phyloP scores from a whole-genome alignment of 768 basidiomycete species.

The Glaciozyma martinii region DNA sequence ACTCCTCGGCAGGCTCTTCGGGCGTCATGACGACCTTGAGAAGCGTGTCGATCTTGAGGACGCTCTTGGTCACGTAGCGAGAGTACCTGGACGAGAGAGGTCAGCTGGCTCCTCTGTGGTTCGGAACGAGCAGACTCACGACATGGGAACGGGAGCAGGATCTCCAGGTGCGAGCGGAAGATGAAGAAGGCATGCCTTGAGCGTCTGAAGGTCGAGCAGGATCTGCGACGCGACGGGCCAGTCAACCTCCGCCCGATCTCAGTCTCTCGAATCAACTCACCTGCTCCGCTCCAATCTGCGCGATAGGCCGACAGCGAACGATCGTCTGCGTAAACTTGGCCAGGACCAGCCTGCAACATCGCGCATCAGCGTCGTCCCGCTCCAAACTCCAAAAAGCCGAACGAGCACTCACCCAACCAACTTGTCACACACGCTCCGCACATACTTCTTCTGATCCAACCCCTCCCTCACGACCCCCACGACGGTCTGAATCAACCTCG shows the following conservation, averaged over 20 bases:
- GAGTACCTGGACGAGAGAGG: slow-evolving; percentile 53
- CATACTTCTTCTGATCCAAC: slow-evolving; percentile 89
- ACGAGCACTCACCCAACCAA: slow-evolving; percentile 59
- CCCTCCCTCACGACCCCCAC: slow-evolving; percentile 66
- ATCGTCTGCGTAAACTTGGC: slow-evolving; percentile 80
- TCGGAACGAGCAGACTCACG: slow-evolving; percentile 31
- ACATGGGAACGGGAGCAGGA: slow-evolving; percentile 31
- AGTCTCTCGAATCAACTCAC: slow-evolving; percentile 40
- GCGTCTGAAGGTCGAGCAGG: slow-evolving; percentile 76
- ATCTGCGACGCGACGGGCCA: slow-evolving; percentile 47
- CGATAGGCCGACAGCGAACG: slow-evolving; percentile 80
- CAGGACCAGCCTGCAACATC: slow-evolving; percentile 57
- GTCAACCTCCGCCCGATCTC: not conserved
- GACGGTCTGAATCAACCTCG: slow-evolving; percentile 63
- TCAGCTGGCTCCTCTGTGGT: not conserved
- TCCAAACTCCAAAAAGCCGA: too few species aligned
- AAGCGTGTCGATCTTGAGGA: slow-evolving; percentile 74
- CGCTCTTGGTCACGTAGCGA: slow-evolving; percentile 68
- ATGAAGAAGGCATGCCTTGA: slow-evolving; percentile 72
- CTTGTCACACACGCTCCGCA: slow-evolving; percentile 85
- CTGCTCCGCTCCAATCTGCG: slow-evolving; percentile 93
- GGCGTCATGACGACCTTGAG: slow-evolving; percentile 94
- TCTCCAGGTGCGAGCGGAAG: slow-evolving; percentile 48
- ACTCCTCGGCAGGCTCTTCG: slow-evolving; percentile 87
- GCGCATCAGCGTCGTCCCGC: not conserved